Percentiles rank a stretch among this genome's conserved stretches.
Evolutionary conservation across 1,139 yeast genomes (phyloP).

Genomic region (Yamadazyma trypodendri): DNA sequence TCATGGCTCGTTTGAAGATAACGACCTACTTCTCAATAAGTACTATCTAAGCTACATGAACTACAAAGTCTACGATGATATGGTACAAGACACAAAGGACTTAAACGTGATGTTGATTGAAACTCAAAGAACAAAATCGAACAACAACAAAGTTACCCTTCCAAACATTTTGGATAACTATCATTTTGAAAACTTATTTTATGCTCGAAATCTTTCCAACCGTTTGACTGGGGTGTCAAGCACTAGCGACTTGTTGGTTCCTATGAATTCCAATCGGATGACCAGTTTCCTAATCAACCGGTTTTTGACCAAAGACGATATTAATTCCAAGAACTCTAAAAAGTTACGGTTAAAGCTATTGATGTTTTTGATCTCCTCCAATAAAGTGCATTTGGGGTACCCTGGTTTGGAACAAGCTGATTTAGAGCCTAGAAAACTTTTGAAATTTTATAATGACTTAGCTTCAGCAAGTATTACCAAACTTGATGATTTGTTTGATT

Average conservation of each 20-base stretch:
- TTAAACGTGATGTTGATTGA: conserved; percentile 33
- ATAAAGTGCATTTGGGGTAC: conserved; percentile 4
- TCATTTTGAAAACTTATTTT: conserved; percentile 35
- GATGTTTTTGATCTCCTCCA: conserved; percentile 7
- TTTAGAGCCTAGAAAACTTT: conserved; percentile 7
- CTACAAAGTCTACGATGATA: conserved; percentile 18
- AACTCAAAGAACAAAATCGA: conserved; percentile 40
- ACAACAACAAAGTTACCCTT: conserved; percentile 31
- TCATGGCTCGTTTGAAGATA: conserved; percentile 9
- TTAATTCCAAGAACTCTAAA: conserved; percentile 22
- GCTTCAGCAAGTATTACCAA: conserved; percentile 15
- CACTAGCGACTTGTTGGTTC: conserved; percentile 20
- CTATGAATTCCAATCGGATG: conserved; percentile 38
- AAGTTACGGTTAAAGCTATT: conserved; percentile 11
- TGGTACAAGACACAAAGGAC: conserved; percentile 9
- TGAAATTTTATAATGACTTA: conserved; percentile 12
- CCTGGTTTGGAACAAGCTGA: conserved; percentile 8
- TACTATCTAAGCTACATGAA: conserved; percentile 27
- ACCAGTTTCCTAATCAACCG: conserved; percentile 39
- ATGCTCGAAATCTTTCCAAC: conserved; percentile 23
- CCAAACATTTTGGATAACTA: conserved; percentile 39
- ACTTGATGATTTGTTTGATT: conserved; percentile 42
- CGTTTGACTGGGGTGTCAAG: conserved; percentile 3
- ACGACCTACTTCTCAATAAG: conserved; percentile 22
- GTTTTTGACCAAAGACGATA: conserved; percentile 23